Evolutionary conservation across 2,329 filamentous ascomycete genomes (phyloP), one percentile per base, ranked within the genome.

Genomic region (Diatrype stigma): DNA sequence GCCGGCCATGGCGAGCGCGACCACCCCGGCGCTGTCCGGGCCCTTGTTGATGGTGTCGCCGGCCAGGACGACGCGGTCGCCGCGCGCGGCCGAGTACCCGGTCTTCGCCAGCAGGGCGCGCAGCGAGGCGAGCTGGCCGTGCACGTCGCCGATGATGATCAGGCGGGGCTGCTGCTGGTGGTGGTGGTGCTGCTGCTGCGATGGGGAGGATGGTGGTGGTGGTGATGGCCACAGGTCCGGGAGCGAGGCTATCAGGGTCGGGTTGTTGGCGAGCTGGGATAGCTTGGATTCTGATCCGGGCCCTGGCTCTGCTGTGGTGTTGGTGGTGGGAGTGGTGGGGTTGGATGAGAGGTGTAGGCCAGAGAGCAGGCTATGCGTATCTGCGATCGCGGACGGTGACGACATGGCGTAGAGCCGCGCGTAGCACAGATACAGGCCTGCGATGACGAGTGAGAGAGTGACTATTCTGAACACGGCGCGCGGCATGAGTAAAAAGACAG

Each of bases 1-100:
- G 35, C 93, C 72, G 14, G 80, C 71, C 66, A 90, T 87, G 35
- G 90, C 86, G 40, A 91, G 76, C 51, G 87, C 81, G 45, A 97
- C 77, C 1, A 96, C 89, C 35, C 86, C 90, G 1, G 78, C 63
- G 30, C 89, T 93, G 69, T 96, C 85, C 11, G 92, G 90, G 0
- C 93, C 92, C 70, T 96, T 96, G 64, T 85, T 85, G 60, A 97
- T 79, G 66, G 93, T 78, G 68, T 96, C 89, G 45, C 90, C 90
- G 1, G 83, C 78, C 44, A 93, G 76, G 19, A 96, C 75, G 37
- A 96, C 71, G 63, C 93, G 88, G 67, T 96, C 93, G 46, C 72
- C 74, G 14, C 76, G 71, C 23, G 70, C 49, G 34, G 86, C 68
- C 68, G 90, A 93, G 16, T 75, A 67, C 14, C 50, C 66, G 21